Conservation (phyloP, 768 basidiomycete species). For the Naganishia antarctica region DNA sequence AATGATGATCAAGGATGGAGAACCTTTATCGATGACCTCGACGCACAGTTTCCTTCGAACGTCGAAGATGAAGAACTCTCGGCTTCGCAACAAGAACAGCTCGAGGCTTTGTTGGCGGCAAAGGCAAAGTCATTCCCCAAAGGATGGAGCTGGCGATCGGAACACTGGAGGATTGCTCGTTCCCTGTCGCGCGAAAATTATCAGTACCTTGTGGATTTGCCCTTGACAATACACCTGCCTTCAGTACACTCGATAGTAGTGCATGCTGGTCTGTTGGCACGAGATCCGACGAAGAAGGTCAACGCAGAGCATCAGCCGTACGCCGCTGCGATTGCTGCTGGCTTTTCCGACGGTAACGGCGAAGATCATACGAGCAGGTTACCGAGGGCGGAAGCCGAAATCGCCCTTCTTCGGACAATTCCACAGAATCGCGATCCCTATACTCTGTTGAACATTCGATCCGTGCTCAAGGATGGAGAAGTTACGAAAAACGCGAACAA, state of each 20-base stretch:
- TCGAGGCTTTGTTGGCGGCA: slow-evolving; percentile 1
- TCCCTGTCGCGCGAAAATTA: slow-evolving; percentile 62
- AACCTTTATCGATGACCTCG: slow-evolving; percentile 33
- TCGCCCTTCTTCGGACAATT: slow-evolving; percentile 61
- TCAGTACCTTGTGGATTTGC: slow-evolving; percentile 68
- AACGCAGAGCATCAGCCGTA: slow-evolving; percentile 48
- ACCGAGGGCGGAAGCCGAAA: slow-evolving; percentile 63
- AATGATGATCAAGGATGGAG: slow-evolving; percentile 47
- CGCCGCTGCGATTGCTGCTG: slow-evolving; percentile 20
- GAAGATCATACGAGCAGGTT: slow-evolving; percentile 21
- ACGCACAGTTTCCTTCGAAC: slow-evolving; percentile 29
- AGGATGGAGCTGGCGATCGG: slow-evolving; percentile 67
- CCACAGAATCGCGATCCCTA: slow-evolving; percentile 75
- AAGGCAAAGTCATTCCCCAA: slow-evolving; percentile 46
- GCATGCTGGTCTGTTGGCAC: slow-evolving; percentile 76
- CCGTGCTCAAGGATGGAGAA: slow-evolving; percentile 51
- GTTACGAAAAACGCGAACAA: slow-evolving; percentile 51
- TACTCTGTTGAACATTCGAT: slow-evolving; percentile 69
- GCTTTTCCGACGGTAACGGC: slow-evolving; percentile 21
- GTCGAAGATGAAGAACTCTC: slow-evolving; percentile 3
- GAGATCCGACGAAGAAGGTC: slow-evolving; percentile 59
- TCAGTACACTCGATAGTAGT: slow-evolving; percentile 69
- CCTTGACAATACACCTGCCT: slow-evolving; percentile 66
- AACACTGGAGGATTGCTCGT: slow-evolving; percentile 71
- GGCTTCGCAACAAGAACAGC: background rate